Percentiles rank a stretch among this genome's conserved stretches.
Evolutionary conservation across 2,329 filamentous ascomycete genomes (phyloP).

Genomic region (Exophiala sp.): DNA sequence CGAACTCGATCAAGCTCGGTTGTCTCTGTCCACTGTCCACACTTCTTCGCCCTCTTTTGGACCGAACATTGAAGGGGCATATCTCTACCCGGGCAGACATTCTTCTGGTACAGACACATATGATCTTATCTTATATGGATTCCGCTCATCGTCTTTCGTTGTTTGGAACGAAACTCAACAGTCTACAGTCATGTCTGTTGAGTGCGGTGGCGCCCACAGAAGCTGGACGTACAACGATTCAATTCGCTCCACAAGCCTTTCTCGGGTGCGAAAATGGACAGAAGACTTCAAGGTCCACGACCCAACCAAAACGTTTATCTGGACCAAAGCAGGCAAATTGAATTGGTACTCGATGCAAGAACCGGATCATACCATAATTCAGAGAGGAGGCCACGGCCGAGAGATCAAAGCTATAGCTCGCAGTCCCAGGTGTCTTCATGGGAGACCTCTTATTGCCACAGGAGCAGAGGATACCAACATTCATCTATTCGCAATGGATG

Average conservation of each 20-base stretch:
- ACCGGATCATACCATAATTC: constrained; percentile 51
- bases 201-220: constrained; percentile 82
- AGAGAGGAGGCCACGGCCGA: constrained; percentile 74
- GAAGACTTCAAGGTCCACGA: background rate
- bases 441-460: constrained; percentile 54
- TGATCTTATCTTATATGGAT: constrained; percentile 73
- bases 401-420: constrained; percentile 70
- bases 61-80: constrained; percentile 70
- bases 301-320: constrained; percentile 56
- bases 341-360: constrained; percentile 42
- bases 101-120: background rate
- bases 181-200: constrained; percentile 65
- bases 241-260: background rate
- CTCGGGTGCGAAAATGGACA: background rate
- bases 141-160: constrained; percentile 73
- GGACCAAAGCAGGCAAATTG: constrained; percentile 65
- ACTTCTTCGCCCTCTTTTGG: constrained; percentile 67
- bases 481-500: constrained; percentile 57
- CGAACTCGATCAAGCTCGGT: constrained; percentile 28
- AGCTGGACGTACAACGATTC: constrained; percentile 60
- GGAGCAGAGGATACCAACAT: constrained; percentile 72
- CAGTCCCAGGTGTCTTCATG: constrained; percentile 30
- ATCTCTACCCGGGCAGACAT: constrained; percentile 46
- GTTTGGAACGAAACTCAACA: constrained; percentile 74
- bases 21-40: constrained; percentile 53